Evolutionary conservation across 805 yeast species (phyloP), one percentile per base, ranked within the genome.

Genomic region (Kluyveromyces nonfermentans): DNA sequence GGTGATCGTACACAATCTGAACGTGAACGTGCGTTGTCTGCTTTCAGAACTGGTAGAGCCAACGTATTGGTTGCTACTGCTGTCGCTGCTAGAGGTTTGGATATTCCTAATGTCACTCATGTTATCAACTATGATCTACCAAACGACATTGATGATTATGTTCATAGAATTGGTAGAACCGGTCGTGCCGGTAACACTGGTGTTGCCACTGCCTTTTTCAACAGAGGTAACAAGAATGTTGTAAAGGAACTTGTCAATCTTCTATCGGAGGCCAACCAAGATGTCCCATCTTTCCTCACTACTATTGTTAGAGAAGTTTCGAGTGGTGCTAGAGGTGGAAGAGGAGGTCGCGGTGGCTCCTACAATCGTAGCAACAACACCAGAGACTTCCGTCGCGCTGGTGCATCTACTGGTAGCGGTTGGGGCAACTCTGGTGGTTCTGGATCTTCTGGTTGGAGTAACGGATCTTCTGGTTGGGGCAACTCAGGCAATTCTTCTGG

Each of bases 151-250:
- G 98, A 93, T 69, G 98, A 93, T 70, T 93, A 93, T 65, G 98
- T 93, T 47, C 98, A 93, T 75, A 85, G 98, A 75, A 93, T 93
- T 65, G 98, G 98, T 79, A 90, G 98, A 81, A 93, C 99, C 63
- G 99, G 98, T 72, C 93, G 99, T 81, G 99, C 99, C 60, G 98
- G 98, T 78, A 93, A 93, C 74, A 81, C 84, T 50, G 99, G 99
- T 85, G 75, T 85, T 58, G 97, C 99, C 53, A 89, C 97, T 54
- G 95, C 99, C 41, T 93, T 93, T 75, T 86, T 93, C 72, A 93
- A 93, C 83, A 85, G 97, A 73, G 84, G 83, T 66, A 93, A 88
- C 79, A 79, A 76, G 63, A 88, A 88, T 63, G 75, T 94, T 59
- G 90, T 79, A 54, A 85, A 85, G 67, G 96, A 88, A 50, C 72